Evolutionary conservation across 2,329 filamentous ascomycete genomes (phyloP).

Genomic region (Aureobasidium sp.): DNA sequence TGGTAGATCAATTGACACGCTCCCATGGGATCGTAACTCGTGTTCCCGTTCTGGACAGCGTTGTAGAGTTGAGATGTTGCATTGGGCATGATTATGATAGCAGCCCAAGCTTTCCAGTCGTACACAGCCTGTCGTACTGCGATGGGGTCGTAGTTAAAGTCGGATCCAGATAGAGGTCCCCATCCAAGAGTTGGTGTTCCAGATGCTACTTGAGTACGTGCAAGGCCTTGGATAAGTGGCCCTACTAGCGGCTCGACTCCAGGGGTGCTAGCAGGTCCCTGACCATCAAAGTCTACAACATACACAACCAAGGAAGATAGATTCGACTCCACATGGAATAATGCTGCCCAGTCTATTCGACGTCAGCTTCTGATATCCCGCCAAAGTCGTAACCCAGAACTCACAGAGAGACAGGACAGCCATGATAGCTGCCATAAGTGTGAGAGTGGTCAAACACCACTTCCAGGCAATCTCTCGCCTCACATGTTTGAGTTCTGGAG

Average conservation of each 20-base stretch:
- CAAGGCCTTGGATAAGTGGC: slow-evolving; percentile 40
- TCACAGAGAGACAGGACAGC: slow-evolving; percentile 42
- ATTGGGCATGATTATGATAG: slow-evolving; percentile 54
- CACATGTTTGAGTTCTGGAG: slow-evolving; percentile 31
- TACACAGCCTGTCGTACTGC: slow-evolving; percentile 51
- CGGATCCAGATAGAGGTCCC: slow-evolving; percentile 36
- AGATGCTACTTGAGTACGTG: slow-evolving; percentile 34
- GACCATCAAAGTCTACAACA: slow-evolving; percentile 56
- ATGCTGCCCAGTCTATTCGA: slow-evolving; percentile 44
- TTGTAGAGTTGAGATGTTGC: slow-evolving; percentile 45
- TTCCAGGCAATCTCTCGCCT: slow-evolving; percentile 31
- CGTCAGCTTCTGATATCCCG: background rate
- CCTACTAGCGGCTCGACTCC: slow-evolving; percentile 46
- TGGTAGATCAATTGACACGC: slow-evolving; percentile 49
- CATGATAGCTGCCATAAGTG: slow-evolving; percentile 49
- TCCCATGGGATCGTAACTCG: slow-evolving; percentile 51
- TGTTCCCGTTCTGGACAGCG: slow-evolving; percentile 46
- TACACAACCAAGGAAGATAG: slow-evolving; percentile 43
- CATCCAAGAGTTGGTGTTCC: slow-evolving; percentile 41
- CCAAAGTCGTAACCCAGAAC: background rate
- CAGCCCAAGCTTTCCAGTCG: slow-evolving; percentile 50
- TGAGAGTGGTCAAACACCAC: slow-evolving; percentile 36
- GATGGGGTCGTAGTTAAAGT: slow-evolving; percentile 48
- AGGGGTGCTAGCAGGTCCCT: slow-evolving; percentile 40
- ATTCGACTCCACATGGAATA: slow-evolving; percentile 44